phyloP scores from a whole-genome alignment of 106 monocot genomes.

The Dendrobium nobile region DNA sequence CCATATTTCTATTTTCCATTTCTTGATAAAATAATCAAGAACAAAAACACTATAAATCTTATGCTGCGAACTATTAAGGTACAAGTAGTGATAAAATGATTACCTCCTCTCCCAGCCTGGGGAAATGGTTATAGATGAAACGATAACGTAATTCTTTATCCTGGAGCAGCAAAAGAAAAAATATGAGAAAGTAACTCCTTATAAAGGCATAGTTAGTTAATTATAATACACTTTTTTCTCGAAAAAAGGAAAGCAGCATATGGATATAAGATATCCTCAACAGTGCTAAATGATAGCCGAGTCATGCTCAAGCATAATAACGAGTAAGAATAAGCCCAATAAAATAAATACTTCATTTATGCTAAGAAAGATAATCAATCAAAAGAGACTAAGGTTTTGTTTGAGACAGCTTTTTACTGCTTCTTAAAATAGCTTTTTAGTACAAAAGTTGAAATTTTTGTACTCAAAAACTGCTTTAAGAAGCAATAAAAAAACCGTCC shows the following conservation, averaged over 20 bases:
- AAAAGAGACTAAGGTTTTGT: too few relatives aligned
- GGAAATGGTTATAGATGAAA: conserved; percentile 79
- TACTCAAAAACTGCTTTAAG: too few relatives aligned
- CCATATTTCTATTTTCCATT: not conserved
- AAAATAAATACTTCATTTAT: not conserved
- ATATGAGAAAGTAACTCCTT: not conserved
- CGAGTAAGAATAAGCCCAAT: not conserved
- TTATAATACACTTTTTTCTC: not conserved
- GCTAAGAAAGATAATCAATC: too few relatives aligned
- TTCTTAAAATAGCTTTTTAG: too few relatives aligned
- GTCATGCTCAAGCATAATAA: not conserved
- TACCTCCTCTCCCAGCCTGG: conserved; percentile 61
- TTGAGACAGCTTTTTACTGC: too few relatives aligned
- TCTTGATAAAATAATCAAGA: not conserved
- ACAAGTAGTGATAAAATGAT: not conserved
- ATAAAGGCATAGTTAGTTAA: not conserved
- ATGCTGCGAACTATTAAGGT: not conserved
- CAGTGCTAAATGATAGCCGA: not conserved
- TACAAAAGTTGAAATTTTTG: too few relatives aligned
- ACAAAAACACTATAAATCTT: not conserved
- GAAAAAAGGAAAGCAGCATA: not conserved
- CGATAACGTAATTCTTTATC: conserved; percentile 73
- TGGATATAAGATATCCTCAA: not conserved
- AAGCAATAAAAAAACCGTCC: too few relatives aligned
- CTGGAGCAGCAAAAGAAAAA: conserved; percentile 28